Evolutionary conservation across 2,329 filamentous ascomycete species (phyloP).

Genomic region (Xylaria arbuscula): DNA sequence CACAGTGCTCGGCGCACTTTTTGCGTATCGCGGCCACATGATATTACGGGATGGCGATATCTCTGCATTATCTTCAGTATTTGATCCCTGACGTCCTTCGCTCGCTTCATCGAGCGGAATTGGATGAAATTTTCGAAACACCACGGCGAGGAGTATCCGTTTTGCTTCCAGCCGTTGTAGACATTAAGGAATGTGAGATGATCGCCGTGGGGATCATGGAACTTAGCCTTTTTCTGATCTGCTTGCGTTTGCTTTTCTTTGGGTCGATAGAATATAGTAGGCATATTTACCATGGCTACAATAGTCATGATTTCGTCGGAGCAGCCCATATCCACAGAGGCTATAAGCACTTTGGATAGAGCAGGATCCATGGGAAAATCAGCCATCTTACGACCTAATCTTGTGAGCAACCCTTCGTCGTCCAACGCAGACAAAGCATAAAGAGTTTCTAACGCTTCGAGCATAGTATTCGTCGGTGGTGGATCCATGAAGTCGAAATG

Average conservation of each 20-base stretch:
- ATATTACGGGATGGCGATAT: conserved; percentile 83
- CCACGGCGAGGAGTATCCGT: conserved; percentile 85
- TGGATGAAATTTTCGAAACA: conserved; percentile 99
- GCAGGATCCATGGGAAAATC: conserved; percentile 98
- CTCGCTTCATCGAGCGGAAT: conserved; percentile 85
- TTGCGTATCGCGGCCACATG: conserved; percentile 87
- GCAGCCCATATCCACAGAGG: conserved; percentile 86
- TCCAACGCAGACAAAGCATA: conserved; percentile 93
- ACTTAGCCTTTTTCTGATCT: conserved; percentile 97
- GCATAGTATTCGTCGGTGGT: conserved; percentile 96
- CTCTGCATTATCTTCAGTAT: conserved; percentile 93
- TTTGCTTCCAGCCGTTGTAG: conserved; percentile 95
- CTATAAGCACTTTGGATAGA: conserved; percentile 89
- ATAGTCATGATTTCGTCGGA: conserved; percentile 95
- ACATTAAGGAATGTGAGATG: conserved; percentile 96
- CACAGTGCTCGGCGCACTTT: conserved; percentile 91
- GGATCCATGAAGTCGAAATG: conserved; percentile 99
- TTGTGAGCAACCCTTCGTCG: conserved; percentile 92
- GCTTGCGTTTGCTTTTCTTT: conserved; percentile 98
- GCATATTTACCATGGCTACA: conserved; percentile 91
- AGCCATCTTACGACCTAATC: conserved; percentile 94
- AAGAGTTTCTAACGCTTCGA: conserved; percentile 93
- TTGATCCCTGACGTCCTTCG: conserved; percentile 92
- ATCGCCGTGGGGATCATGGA: conserved; percentile 94
- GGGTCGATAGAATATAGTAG: conserved; percentile 90